Base-by-base conservation (phyloP, 768 basidiomycete species). In the Podaxis sp. region DNA sequence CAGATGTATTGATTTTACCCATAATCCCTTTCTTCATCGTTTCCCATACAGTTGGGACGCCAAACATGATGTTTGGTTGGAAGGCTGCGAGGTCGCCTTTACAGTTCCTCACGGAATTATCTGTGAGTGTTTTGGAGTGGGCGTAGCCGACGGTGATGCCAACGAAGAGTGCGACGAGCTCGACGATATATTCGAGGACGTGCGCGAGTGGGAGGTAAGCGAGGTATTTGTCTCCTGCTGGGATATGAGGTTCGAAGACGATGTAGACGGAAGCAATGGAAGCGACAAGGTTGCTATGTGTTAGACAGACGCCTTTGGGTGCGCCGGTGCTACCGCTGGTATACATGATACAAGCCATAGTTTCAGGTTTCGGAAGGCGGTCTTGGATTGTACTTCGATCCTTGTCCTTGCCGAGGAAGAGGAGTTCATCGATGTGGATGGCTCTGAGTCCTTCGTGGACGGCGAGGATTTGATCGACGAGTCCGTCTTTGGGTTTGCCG, bases 41-140 rank as follows among this genome's bases (percentile, higher is more conserved):
- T 76, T 96, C 95, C 89, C 91, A 96, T 0, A 95, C 89, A 4
- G 92, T 90, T 1, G 94, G 94, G 1, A 96, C 94, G 46, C 92
- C 94, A 58, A 91, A 84, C 82, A 95, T 86, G 74, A 94, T 85
- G 24, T 84, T 82, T 11, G 94, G 95, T 44, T 79, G 76, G 78
- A 93, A 88, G 28, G 85, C 81, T 33, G 78, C 77, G 66, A 96
- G 82, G 71, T 96, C 95, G 33, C 95, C 95, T 53, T 86, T 78
- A 63, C 77, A 79, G 36, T 89, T 86, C 58, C 92, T 84, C 20
- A 93, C 90, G 28, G 86, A 90, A 2, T 84, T 81, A 69, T 96
- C 93, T 6, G 93, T 95, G 61, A 96, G 80, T 8, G 95, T 96
- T 83, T 95, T 95, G 68, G 92, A 83, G 28, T 87, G 84, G 1